A percentile compares a stretch with the other conserved stretches of the same genome.
These are phyloP conservation scores for Magnaporthiopsis incrustans DNA, from an alignment of 2,329 filamentous ascomycete genomes.

Conservation along the genomic window DNA sequence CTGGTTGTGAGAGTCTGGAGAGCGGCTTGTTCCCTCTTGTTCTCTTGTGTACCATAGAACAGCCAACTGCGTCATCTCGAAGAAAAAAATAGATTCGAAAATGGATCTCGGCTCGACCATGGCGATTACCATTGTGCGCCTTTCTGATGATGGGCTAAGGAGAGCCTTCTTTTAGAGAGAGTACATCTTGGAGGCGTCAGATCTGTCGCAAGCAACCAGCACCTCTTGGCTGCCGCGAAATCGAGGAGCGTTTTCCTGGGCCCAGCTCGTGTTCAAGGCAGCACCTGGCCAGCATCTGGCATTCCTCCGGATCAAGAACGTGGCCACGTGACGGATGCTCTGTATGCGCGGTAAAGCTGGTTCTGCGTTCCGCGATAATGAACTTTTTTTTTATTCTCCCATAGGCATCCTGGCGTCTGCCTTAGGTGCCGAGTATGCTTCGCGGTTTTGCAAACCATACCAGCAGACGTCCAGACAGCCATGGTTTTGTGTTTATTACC, in stretches of 20 bases:
- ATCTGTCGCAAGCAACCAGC: neutral
- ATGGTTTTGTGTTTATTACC: no score
- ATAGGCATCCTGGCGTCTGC: neutral
- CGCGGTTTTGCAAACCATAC: neutral
- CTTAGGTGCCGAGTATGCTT: neutral
- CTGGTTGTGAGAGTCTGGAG: neutral
- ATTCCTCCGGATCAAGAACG: neutral
- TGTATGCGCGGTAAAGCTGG: neutral
- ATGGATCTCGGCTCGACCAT: no score
- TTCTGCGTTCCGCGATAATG: neutral
- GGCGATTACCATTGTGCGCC: no score
- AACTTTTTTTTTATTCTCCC: neutral
- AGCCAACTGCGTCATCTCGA: constrained; percentile 7
- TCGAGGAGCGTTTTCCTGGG: neutral
- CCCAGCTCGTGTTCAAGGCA: neutral
- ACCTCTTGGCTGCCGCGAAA: neutral
- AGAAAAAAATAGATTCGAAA: constrained; percentile 3
- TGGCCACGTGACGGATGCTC: neutral
- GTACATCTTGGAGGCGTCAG: neutral
- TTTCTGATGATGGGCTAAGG: neutral
- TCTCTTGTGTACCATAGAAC: constrained; percentile 8
- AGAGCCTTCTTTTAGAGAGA: no score
- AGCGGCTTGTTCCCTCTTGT: neutral
- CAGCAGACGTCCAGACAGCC: no score
- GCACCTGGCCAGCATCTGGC: neutral